These are phyloP conservation scores for Rhizophora mangle DNA, from an alignment of 345 rosid species.

Conservation along the genomic window DNA sequence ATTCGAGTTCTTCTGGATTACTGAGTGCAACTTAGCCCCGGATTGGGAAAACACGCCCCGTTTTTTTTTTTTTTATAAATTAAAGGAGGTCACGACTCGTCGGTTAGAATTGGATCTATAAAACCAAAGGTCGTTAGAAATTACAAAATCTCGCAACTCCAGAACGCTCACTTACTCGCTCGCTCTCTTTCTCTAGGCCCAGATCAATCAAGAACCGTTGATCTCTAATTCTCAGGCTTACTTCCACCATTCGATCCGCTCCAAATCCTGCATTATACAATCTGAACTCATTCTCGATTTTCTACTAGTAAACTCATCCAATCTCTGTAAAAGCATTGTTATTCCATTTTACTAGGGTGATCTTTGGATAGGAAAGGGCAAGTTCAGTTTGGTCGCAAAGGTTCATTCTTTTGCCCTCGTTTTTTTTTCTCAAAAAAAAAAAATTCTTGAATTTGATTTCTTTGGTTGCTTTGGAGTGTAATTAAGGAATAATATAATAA, in stretches of 20 bases:
- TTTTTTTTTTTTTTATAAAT: no score
- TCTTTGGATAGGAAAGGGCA: background rate
- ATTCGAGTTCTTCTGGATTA: no score
- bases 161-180: no score
- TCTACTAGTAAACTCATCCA: background rate
- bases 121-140: background rate
- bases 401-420: constrained; percentile 25
- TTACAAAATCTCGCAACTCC: background rate
- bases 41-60: background rate
- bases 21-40: background rate
- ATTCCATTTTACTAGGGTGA: background rate
- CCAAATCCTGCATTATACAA: no score
- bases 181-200: no score
- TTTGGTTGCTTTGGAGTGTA: constrained; percentile 6
- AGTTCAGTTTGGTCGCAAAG: background rate
- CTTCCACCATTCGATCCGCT: background rate
- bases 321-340: background rate
- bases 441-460: background rate
- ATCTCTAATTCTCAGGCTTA: constrained; percentile 1
- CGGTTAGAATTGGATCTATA: background rate
- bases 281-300: background rate
- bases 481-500: background rate
- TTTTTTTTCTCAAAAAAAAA: background rate
- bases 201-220: no score
- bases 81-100: background rate